Percentiles rank a stretch among this genome's conserved stretches.
Evolutionary conservation across 768 basidiomycete genomes (phyloP).

Genomic region (Grammothele lineata): DNA sequence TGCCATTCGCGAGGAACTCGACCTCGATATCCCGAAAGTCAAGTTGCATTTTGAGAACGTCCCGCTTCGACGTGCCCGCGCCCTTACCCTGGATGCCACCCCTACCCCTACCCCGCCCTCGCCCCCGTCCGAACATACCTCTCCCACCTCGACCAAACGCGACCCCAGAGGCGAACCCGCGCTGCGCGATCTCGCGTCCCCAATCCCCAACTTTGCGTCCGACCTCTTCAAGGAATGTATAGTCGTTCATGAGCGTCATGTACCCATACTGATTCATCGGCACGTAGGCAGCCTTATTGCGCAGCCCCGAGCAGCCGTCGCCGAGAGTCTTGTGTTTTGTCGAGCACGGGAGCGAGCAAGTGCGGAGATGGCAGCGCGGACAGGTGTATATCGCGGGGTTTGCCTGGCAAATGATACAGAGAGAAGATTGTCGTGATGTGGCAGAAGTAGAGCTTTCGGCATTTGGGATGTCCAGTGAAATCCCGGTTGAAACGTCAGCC

Average conservation of each 20-base stretch:
- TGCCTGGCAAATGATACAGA: constrained; percentile 49
- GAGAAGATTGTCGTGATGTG: constrained; percentile 19
- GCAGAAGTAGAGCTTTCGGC: constrained; percentile 16
- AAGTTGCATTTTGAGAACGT: constrained; percentile 64
- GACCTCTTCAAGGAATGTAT: constrained; percentile 79
- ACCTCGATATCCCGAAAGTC: constrained; percentile 66
- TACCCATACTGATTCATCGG: constrained; percentile 82
- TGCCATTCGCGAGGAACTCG: constrained; percentile 74
- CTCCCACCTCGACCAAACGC: constrained; percentile 19
- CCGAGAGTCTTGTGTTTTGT: constrained; percentile 54
- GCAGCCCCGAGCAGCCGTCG: constrained; percentile 63
- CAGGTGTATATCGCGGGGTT: constrained; percentile 67
- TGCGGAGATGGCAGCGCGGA: constrained; percentile 65
- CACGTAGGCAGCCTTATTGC: constrained; percentile 70
- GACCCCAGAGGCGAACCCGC: constrained; percentile 42
- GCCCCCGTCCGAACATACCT: constrained; percentile 24
- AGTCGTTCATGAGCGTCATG: constrained; percentile 89
- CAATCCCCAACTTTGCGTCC: constrained; percentile 70
- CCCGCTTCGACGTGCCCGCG: constrained; percentile 50
- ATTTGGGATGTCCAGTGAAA: not conserved
- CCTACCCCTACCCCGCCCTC: constrained; percentile 27
- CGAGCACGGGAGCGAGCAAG: constrained; percentile 73
- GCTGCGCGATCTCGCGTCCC: constrained; percentile 64
- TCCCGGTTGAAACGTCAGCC: not conserved
- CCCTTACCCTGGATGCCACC: constrained; percentile 21